Percentiles rank a stretch among this genome's conserved stretches.
Conservation (phyloP, 441 rosid genomes). For the Populus hybrid region DNA sequence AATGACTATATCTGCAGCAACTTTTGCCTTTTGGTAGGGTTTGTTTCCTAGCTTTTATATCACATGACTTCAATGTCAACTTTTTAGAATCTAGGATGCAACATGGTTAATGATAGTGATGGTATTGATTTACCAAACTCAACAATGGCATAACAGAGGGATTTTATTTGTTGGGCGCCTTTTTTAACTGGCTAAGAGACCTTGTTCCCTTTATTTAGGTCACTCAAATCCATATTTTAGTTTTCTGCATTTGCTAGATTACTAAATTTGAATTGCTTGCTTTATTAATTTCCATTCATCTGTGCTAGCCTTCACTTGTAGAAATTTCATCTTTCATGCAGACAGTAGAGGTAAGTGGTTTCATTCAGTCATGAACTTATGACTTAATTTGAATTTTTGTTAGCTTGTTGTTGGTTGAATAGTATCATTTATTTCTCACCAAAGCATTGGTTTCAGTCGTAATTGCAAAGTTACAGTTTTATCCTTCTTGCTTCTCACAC, state of each 20-base stretch:
- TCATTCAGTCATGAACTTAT: neutral
- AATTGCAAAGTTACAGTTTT: neutral
- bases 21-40: conserved; percentile 84
- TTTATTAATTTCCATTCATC: neutral
- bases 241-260: neutral
- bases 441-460: neutral
- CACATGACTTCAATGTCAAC: neutral
- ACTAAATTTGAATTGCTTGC: neutral
- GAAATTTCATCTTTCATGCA: neutral
- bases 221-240: neutral
- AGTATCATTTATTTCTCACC: neutral
- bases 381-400: neutral
- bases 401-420: neutral
- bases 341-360: neutral
- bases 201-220: neutral
- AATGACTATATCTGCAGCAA: conserved; percentile 80
- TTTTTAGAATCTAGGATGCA: neutral
- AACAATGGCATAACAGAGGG: neutral
- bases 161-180: neutral
- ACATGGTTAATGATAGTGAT: neutral
- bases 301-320: neutral
- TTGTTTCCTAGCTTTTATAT: conserved; percentile 18
- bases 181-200: neutral
- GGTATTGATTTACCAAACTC: conserved; percentile 2
- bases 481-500: conserved; percentile 20